These are phyloP conservation scores for Boeremia lycopersici DNA, from an alignment of 2,329 filamentous ascomycete species.

Conservation along the genomic window DNA sequence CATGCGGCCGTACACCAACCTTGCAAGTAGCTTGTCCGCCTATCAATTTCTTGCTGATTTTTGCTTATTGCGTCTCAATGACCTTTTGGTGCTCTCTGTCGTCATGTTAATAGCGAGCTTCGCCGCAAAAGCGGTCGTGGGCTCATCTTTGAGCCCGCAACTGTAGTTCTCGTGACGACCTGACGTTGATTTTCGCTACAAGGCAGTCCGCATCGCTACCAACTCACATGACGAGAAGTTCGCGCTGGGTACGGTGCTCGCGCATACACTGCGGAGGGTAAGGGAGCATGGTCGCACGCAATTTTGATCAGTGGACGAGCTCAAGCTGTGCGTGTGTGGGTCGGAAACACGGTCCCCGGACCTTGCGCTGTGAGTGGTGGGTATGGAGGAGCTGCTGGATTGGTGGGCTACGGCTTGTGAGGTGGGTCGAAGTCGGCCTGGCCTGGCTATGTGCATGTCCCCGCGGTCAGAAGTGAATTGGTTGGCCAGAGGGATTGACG, in stretches of 20 bases:
- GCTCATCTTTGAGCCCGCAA: slow-evolving; percentile 13
- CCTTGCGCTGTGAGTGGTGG: slow-evolving; percentile 28
- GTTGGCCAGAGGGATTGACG: slow-evolving; percentile 26
- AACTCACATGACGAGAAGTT: slow-evolving; percentile 49
- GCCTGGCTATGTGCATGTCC: slow-evolving; percentile 32
- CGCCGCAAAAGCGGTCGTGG: slow-evolving; percentile 25
- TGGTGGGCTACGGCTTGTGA: slow-evolving; percentile 26
- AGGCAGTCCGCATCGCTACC: slow-evolving; percentile 43
- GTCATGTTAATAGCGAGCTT: slow-evolving; percentile 25
- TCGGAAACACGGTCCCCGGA: slow-evolving; percentile 38
- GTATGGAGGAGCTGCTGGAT: slow-evolving; percentile 29
- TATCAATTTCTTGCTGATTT: slow-evolving; percentile 36
- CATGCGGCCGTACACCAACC: slow-evolving; percentile 38
- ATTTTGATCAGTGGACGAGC: slow-evolving; percentile 49
- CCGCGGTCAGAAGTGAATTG: slow-evolving; percentile 27
- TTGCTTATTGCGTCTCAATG: slow-evolving; percentile 25
- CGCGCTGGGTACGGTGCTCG: slow-evolving; percentile 48
- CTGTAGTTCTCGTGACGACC: slow-evolving; percentile 22
- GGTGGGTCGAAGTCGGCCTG: slow-evolving; percentile 33
- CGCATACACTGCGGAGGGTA: slow-evolving; percentile 41
- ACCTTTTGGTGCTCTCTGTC: slow-evolving; percentile 24
- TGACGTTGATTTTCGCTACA: slow-evolving; percentile 51
- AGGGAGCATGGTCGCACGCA: slow-evolving; percentile 43
- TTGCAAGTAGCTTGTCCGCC: slow-evolving; percentile 39
- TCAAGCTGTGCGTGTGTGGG: slow-evolving; percentile 45